Base-by-base conservation (phyloP, 1,284 basidiomycete species). In the Hemileia vastatrix region DNA sequence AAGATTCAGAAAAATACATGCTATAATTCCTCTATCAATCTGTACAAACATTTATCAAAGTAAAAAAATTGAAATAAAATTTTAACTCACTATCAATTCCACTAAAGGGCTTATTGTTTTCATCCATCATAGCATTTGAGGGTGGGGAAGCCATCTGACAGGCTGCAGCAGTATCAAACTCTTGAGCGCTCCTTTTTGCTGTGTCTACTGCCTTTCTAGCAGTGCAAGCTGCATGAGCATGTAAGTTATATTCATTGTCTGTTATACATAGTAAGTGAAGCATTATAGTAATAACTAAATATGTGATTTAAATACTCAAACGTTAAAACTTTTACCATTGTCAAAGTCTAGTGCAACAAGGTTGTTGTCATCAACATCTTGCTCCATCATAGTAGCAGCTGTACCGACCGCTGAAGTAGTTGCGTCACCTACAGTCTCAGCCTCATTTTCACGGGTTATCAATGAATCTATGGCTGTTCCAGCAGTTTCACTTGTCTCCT, bases 211-310 rank as follows among this genome's bases (percentile, higher is more conserved):
- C 91, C 67, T 90, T 89, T 70, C 92, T 88, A 0, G 94, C 94
- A 71, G 95, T 95, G 68, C 84, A 81, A 44, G 85, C 83, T 0
- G 94, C 94, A 75, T 97, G 94, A 9, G 82, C 82, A 65, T 89
- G 87, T 56, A 96, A 82, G 73, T 94, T 96, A 44, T 86, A 87
- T 71, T 87, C 83, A 77, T 98, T 91, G 71, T 94, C 91, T 90
- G 71, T 57, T 60, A 33, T 21, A 52, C 32, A 54, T 6, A 36
- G 52, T 8, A n/a, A 47, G 24, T 63, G 50, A 53, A 49, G 47
- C 21, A 40, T 43, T 31, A 57, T 15, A 4, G 6, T n/a, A 6
- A 31, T 5, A 33, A 1, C 3, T 24, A 31, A 24, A n/a, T 2
- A 45, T 6, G 19, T 48, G 23, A 27, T n/a, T 11, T 0, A 8